These are phyloP conservation scores for Scopulariopsis brevicaulis DNA, from an alignment of 2,329 filamentous ascomycete species.

Conservation along the genomic window DNA sequence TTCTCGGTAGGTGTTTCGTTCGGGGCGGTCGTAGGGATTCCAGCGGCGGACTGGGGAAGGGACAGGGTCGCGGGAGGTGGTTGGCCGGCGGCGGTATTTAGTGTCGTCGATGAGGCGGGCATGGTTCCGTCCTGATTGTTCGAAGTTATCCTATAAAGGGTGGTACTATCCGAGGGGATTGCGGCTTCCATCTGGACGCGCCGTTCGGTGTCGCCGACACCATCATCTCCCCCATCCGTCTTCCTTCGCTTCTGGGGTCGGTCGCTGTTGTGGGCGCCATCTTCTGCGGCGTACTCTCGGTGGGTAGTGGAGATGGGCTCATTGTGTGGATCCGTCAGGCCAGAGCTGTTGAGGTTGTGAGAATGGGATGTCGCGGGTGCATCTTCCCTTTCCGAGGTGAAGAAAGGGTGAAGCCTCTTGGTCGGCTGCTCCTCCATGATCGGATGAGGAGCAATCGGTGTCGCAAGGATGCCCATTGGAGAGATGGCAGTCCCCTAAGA, in stretches of 20 bases:
- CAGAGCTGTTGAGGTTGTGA: neutral
- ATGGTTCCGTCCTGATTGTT: neutral
- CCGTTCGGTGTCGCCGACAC: conserved; percentile 14
- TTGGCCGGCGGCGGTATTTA: neutral
- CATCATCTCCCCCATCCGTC: conserved; percentile 17
- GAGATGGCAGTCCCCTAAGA: neutral
- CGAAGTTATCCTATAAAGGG: neutral
- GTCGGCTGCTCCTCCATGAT: conserved; percentile 18
- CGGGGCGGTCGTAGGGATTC: neutral
- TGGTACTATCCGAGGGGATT: neutral
- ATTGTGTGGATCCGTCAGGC: neutral
- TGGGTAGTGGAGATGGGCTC: neutral
- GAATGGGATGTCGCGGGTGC: conserved; percentile 5
- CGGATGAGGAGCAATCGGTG: conserved; percentile 28
- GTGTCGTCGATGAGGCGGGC: neutral
- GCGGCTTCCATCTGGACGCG: conserved; percentile 11
- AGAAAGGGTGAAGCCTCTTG: conserved; percentile 46
- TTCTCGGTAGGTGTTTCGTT: conserved; percentile 4
- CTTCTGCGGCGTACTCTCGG: neutral
- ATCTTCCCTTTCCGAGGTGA: conserved; percentile 19
- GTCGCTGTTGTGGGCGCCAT: conserved; percentile 9
- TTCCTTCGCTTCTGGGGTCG: conserved; percentile 30
- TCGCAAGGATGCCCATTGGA: neutral
- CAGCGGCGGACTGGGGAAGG: neutral
- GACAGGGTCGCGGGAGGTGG: neutral